Evolutionary conservation across 345 rosid genomes (phyloP).

Genomic region (Euphorbia lathyris): DNA sequence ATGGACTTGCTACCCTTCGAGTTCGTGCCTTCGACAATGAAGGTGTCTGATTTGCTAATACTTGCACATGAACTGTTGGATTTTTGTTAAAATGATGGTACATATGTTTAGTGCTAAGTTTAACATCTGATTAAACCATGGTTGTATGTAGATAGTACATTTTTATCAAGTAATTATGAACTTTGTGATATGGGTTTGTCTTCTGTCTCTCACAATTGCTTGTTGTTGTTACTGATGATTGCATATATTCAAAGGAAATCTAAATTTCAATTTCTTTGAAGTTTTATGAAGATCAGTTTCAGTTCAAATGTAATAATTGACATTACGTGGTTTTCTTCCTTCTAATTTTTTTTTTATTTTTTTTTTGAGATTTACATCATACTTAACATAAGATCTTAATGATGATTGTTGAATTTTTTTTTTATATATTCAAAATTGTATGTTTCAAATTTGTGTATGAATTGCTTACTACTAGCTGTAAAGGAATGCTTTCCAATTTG

Average conservation of each 20-base stretch:
- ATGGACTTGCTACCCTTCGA: slow-evolving; percentile 89
- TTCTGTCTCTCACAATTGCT: background rate
- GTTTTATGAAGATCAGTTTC: background rate
- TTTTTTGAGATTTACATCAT: background rate
- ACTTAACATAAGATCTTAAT: background rate
- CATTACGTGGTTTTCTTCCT: background rate
- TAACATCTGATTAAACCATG: background rate
- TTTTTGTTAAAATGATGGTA: background rate
- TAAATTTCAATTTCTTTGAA: background rate
- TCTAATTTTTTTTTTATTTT: too few relatives aligned
- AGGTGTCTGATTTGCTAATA: slow-evolving; percentile 42
- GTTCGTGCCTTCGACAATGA: slow-evolving; percentile 84
- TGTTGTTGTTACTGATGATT: too few relatives aligned
- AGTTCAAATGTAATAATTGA: background rate
- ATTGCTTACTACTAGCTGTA: background rate
- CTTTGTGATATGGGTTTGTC: background rate
- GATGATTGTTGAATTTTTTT: slow-evolving; percentile 1
- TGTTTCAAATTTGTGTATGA: slow-evolving; percentile 1
- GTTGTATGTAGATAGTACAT: background rate
- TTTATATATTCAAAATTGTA: background rate
- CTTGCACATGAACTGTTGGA: background rate
- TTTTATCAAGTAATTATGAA: background rate
- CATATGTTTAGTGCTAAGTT: background rate
- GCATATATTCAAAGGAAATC: background rate
- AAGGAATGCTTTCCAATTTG: background rate